These are phyloP conservation scores for Trichoderma sp. DNA, from an alignment of 2,329 filamentous ascomycete species.

Conservation along the genomic window DNA sequence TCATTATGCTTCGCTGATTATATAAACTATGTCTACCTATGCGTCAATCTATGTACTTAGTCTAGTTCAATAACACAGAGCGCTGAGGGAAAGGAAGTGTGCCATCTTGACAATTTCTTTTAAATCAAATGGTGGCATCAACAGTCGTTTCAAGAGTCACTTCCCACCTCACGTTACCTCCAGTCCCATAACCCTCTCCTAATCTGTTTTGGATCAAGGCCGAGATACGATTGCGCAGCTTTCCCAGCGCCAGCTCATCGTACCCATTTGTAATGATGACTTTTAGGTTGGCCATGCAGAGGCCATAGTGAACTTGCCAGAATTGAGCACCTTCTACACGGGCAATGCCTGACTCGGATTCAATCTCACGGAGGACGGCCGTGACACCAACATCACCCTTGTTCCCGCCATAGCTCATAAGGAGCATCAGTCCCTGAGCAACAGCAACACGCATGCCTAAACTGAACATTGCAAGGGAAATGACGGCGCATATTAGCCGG, in stretches of 20 bases:
- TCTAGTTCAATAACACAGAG: background rate
- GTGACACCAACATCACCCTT: slow-evolving; percentile 55
- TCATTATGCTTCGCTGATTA: background rate
- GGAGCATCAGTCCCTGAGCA: slow-evolving; percentile 86
- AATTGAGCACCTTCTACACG: slow-evolving; percentile 89
- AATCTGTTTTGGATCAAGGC: slow-evolving; percentile 82
- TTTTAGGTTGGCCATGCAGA: slow-evolving; percentile 94
- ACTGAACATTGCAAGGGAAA: slow-evolving; percentile 85
- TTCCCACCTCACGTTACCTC: slow-evolving; percentile 84
- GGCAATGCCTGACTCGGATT: slow-evolving; percentile 73
- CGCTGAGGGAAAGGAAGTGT: background rate
- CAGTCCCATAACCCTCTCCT: slow-evolving; percentile 82
- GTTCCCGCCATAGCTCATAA: slow-evolving; percentile 76
- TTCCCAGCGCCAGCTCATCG: slow-evolving; percentile 70
- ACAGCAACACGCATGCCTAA: slow-evolving; percentile 82
- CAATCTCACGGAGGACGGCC: slow-evolving; percentile 81
- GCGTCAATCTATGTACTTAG: background rate
- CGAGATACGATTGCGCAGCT: slow-evolving; percentile 73
- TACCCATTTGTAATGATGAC: slow-evolving; percentile 65
- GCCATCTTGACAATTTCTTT: background rate
- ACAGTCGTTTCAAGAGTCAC: slow-evolving; percentile 78
- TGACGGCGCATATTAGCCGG: slow-evolving; percentile 74
- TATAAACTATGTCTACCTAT: background rate
- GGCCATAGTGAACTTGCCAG: slow-evolving; percentile 97
- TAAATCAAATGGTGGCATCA: slow-evolving; percentile 32